Conservation (phyloP, 805 yeast species). For the Barnettozyma sucrosica region DNA sequence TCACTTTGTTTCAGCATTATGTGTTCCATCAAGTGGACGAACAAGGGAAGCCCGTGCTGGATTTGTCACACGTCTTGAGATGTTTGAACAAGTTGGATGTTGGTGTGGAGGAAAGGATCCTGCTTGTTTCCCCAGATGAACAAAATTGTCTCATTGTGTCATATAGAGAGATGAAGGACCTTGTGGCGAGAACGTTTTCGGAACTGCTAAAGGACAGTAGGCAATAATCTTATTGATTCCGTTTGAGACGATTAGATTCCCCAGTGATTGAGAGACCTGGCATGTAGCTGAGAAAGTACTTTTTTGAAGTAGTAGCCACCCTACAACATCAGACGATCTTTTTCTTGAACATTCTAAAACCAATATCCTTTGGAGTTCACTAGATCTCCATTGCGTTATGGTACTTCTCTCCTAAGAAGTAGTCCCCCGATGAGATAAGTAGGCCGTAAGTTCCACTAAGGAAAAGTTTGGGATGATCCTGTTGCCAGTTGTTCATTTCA, state of each 20-base stretch:
- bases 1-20: slow-evolving; percentile 73
- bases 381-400: no score
- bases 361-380: no score
- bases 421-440: no score
- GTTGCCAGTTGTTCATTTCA: no score
- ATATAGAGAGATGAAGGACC: slow-evolving; percentile 72
- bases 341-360: no score
- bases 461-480: no score
- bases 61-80: slow-evolving; percentile 73
- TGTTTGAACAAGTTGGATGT: slow-evolving; percentile 87
- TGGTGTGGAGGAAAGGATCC: slow-evolving; percentile 77
- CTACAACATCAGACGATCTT: no score
- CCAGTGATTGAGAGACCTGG: not conserved
- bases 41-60: slow-evolving; percentile 69
- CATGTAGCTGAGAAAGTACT: not conserved
- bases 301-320: no score
- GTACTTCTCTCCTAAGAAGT: no score
- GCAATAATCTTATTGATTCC: not conserved
- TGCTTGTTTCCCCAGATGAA: slow-evolving; percentile 80
- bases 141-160: slow-evolving; percentile 78
- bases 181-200: slow-evolving; percentile 65
- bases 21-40: slow-evolving; percentile 83
- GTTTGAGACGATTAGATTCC: not conserved
- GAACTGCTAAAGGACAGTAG: slow-evolving; percentile 25
- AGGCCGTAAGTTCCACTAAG: no score